phyloP scores from a whole-genome alignment of 768 basidiomycete genomes.

The Antrodiella citrinella region DNA sequence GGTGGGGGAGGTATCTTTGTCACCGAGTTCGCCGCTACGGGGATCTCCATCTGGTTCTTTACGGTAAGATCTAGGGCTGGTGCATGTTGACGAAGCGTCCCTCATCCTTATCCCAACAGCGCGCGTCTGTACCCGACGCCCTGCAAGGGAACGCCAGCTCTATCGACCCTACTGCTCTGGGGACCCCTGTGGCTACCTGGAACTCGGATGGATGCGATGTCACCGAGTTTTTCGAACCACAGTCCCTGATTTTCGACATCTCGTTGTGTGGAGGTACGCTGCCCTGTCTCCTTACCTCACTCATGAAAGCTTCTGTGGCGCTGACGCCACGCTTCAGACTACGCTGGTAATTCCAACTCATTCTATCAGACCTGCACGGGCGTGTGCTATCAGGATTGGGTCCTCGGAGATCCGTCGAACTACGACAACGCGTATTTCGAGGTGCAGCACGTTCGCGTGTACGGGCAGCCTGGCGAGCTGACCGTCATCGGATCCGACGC shows the following conservation, averaged over 20 bases:
- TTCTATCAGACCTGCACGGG: conserved; percentile 58
- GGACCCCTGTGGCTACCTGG: conserved; percentile 66
- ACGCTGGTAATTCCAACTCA: conserved; percentile 41
- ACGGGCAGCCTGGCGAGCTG: conserved; percentile 20
- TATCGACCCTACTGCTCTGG: conserved; percentile 48
- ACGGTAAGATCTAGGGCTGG: conserved; percentile 26
- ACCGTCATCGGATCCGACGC: conserved; percentile 15
- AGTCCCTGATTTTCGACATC: conserved; percentile 67
- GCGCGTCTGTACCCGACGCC: conserved; percentile 38
- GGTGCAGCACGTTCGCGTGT: conserved; percentile 30
- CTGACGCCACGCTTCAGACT: conserved; percentile 12
- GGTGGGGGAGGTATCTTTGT: conserved; percentile 69
- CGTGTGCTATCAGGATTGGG: conserved; percentile 64
- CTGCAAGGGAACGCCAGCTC: conserved; percentile 42
- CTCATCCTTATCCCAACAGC: conserved; percentile 12
- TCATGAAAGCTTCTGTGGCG: neutral
- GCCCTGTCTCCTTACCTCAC: neutral
- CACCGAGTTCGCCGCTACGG: conserved; percentile 58
- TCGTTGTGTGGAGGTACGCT: conserved; percentile 54
- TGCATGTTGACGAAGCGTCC: conserved; percentile 1
- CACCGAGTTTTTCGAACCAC: conserved; percentile 46
- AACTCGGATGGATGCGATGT: conserved; percentile 47
- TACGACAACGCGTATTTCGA: conserved; percentile 71
- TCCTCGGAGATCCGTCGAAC: conserved; percentile 50
- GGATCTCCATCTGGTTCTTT: conserved; percentile 67